These are phyloP conservation scores for Umbelopsis sp. DNA, from an alignment of 371 early-diverging fungal species.

Conservation along the genomic window DNA sequence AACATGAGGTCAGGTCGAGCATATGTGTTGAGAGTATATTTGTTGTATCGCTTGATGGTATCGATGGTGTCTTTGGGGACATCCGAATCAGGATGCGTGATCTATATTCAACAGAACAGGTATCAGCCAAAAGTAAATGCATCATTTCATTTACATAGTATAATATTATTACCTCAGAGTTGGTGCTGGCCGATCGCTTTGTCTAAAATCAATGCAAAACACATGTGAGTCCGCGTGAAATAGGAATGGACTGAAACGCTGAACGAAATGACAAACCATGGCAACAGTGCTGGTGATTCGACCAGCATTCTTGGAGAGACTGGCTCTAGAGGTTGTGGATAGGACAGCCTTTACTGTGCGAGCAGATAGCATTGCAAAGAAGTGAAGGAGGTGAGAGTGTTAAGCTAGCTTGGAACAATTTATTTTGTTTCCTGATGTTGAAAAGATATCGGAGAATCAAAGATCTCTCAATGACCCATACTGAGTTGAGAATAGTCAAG, in stretches of 20 bases:
- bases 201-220: neutral
- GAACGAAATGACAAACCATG: neutral
- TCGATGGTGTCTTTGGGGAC: slow-evolving; percentile 46
- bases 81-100: slow-evolving; percentile 53
- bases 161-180: neutral
- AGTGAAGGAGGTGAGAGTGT: neutral
- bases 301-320: neutral
- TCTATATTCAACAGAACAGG: slow-evolving; percentile 22
- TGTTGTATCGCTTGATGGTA: slow-evolving; percentile 45
- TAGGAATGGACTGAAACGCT: neutral
- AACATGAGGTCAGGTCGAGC: slow-evolving; percentile 68
- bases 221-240: neutral
- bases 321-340: neutral
- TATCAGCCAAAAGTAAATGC: neutral
- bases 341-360: neutral
- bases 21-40: slow-evolving; percentile 70
- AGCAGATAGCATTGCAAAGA: slow-evolving; percentile 1
- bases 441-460: slow-evolving; percentile 4
- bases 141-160: neutral
- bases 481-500: neutral
- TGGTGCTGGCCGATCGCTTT: neutral
- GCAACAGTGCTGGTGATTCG: neutral
- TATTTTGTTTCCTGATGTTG: neutral
- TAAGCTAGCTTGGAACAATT: neutral
- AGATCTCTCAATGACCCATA: neutral